Conservation (phyloP, 2,329 filamentous ascomycete genomes). For the Hymenoscyphus infarciens region DNA sequence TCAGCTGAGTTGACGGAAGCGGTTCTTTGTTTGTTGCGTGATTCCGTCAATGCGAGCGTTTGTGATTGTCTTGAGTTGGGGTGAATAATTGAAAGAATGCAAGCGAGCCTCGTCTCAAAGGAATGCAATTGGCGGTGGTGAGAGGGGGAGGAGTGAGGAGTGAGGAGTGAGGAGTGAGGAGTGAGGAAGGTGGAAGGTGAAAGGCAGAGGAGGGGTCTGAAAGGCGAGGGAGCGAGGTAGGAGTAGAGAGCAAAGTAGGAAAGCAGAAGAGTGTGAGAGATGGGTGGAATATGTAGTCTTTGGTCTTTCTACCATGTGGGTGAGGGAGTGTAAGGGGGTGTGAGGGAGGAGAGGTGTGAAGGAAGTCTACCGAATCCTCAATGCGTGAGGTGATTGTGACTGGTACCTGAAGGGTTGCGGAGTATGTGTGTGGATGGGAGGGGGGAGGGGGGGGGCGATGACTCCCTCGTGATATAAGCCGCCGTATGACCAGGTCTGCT, state of each 20-base stretch:
- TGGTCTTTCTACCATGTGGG: neutral
- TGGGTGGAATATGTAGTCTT: constrained; percentile 10
- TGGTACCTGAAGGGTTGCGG: constrained; percentile 11
- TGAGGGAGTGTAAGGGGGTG: neutral
- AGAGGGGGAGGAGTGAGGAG: neutral
- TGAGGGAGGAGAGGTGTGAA: neutral
- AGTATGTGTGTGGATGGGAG: constrained; percentile 2
- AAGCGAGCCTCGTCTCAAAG: constrained; percentile 15
- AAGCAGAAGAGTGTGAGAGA: constrained; percentile 19
- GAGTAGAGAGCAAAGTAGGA: constrained; percentile 5
- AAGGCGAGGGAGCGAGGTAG: neutral
- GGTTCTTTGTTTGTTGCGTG: constrained; percentile 32
- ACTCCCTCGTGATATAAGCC: constrained; percentile 17
- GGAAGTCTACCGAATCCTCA: constrained; percentile 4
- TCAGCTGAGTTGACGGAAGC: constrained; percentile 28
- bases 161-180: too few species aligned
- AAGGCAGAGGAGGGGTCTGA: neutral
- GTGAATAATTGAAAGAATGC: constrained; percentile 14
- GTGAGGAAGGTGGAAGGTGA: neutral
- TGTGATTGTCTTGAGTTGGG: constrained; percentile 10
- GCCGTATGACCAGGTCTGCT: constrained; percentile 11
- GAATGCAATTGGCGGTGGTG: constrained; percentile 17
- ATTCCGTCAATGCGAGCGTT: constrained; percentile 27
- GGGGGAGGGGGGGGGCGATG: constrained; percentile 7
- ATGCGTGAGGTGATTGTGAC: constrained; percentile 9